phyloP scores from a whole-genome alignment of 164 flowering plant genomes.

The Protea cynaroides region DNA sequence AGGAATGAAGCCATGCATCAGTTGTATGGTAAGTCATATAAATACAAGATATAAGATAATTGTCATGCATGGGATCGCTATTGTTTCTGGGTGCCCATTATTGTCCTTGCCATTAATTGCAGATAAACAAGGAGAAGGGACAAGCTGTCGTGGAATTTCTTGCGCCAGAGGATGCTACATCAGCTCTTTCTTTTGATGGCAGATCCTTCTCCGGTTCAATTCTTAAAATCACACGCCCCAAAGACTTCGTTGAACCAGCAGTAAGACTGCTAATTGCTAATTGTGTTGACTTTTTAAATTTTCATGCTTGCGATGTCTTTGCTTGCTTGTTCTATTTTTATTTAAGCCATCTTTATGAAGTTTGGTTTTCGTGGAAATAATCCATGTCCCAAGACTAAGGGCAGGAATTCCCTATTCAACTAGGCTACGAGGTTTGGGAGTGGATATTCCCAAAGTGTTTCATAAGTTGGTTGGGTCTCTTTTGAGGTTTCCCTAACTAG shows the following conservation, averaged over 20 bases:
- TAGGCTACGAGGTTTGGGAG: no score
- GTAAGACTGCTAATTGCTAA: conserved; percentile 56
- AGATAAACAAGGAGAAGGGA: conserved; percentile 82
- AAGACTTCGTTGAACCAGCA: conserved; percentile 65
- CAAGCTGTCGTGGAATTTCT: conserved; percentile 93
- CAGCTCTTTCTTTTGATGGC: conserved; percentile 82
- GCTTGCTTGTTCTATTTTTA: not conserved
- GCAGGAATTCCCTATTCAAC: no score
- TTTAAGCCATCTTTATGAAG: not conserved
- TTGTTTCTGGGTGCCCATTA: not conserved
- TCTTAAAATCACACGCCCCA: conserved; percentile 83
- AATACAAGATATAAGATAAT: not conserved
- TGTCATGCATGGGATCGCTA: conserved; percentile 2
- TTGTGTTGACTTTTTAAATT: conserved; percentile 11
- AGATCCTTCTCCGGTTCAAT: conserved; percentile 50
- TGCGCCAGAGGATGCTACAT: conserved; percentile 86
- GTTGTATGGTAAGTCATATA: conserved; percentile 62
- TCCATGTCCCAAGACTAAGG: no score
- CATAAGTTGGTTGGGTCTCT: no score
- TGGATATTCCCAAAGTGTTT: no score
- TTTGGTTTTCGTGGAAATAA: not conserved
- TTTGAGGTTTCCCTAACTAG: no score
- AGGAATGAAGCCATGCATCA: conserved; percentile 82
- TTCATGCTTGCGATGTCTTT: conserved; percentile 3
- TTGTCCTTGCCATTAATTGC: conserved; percentile 15